A percentile compares a stretch with the other conserved stretches of the same genome.
Conservation (phyloP, 805 yeast species). For the Sugiyamaella qingdaonensis region DNA sequence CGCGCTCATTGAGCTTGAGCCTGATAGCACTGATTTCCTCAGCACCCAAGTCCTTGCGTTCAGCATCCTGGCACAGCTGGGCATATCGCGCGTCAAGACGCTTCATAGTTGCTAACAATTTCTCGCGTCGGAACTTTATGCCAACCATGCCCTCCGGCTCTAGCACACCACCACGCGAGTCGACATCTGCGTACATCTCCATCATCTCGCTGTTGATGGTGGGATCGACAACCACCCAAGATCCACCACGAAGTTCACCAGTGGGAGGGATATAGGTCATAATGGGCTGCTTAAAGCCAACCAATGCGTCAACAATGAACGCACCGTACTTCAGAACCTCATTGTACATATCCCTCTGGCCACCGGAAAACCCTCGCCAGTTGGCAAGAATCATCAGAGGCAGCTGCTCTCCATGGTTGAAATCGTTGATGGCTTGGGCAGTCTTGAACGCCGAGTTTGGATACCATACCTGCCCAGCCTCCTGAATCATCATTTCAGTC, state of each 20-base stretch:
- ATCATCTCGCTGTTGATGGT: conserved; percentile 94
- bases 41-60: conserved; percentile 44
- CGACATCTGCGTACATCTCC: conserved; percentile 98
- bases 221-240: conserved; percentile 99
- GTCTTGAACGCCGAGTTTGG: conserved; percentile 99
- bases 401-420: conserved; percentile 95
- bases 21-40: conserved; percentile 66
- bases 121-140: conserved; percentile 93
- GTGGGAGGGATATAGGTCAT: conserved; percentile 96
- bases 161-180: conserved; percentile 94
- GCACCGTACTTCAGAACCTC: conserved; percentile 97
- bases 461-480: conserved; percentile 99
- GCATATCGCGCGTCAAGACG: conserved; percentile 79
- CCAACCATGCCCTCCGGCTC: conserved; percentile 99
- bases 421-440: conserved; percentile 96
- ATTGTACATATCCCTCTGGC: conserved; percentile 99
- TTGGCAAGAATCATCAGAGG: conserved; percentile 97
- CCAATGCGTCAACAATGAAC: conserved; percentile 93
- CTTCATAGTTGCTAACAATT: conserved; percentile 83
- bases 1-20: conserved; percentile 70
- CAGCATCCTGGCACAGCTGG: conserved; percentile 52
- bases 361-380: conserved; percentile 99
- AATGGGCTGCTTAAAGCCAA: conserved; percentile 93
- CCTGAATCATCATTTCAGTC: conserved; percentile 79
- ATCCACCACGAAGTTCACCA: conserved; percentile 99